phyloP scores from a whole-genome alignment of 169 alveolate genomes.

The Eimeria brunetti region DNA sequence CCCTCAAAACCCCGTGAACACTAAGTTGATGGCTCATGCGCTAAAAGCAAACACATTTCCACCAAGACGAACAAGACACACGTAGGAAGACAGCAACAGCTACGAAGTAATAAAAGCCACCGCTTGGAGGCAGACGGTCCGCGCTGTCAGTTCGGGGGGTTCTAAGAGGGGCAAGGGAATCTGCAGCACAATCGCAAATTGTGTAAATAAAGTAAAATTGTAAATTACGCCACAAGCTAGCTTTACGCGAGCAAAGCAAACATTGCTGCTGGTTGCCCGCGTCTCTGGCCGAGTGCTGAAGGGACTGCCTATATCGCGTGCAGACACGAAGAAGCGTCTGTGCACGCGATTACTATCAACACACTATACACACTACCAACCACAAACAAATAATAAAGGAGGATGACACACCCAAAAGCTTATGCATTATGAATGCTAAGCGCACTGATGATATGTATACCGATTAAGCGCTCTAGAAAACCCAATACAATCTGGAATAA shows the following conservation, averaged over 20 bases:
- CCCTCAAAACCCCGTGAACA: neutral
- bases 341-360: neutral
- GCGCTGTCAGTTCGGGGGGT: slow-evolving; percentile 31
- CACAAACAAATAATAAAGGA: neutral
- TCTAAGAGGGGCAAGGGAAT: slow-evolving; percentile 47
- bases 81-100: slow-evolving; percentile 2
- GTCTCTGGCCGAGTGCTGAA: neutral
- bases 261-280: neutral
- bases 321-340: neutral
- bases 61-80: neutral
- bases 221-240: neutral
- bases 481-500: neutral
- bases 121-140: slow-evolving; percentile 25
- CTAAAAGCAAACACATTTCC: neutral
- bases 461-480: too few relatives aligned
- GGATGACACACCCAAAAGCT: neutral
- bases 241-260: neutral
- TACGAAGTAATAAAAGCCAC: slow-evolving; percentile 47
- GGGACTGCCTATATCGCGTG: neutral
- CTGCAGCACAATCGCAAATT: slow-evolving; percentile 38
- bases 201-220: neutral
- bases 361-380: neutral
- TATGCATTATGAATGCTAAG: neutral
- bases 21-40: neutral
- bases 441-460: neutral